Conservation (phyloP, 352 stramenopile genomes). For the Pythium aristosporum region DNA sequence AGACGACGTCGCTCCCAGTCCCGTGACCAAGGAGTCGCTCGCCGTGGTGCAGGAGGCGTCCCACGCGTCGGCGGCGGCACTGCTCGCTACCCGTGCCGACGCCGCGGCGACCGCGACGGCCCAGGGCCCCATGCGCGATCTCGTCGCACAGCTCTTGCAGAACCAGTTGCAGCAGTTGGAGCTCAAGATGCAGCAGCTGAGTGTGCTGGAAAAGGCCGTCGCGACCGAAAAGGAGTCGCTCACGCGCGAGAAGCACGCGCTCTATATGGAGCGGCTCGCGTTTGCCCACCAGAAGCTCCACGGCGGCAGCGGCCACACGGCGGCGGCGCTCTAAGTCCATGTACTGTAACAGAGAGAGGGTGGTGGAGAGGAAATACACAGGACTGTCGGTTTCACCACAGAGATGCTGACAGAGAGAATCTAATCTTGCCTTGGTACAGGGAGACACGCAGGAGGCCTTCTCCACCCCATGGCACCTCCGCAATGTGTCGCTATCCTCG, state of each 20-base stretch:
- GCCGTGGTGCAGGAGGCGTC: conserved; percentile 66
- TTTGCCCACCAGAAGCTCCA: conserved; percentile 58
- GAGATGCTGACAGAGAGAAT: background rate
- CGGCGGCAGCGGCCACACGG: conserved; percentile 16
- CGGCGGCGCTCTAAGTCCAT: conserved; percentile 12
- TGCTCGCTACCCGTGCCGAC: conserved; percentile 57
- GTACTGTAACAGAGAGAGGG: background rate
- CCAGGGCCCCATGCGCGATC: conserved; percentile 40
- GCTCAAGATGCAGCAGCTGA: conserved; percentile 74
- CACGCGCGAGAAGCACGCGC: conserved; percentile 56
- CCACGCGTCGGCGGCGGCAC: conserved; percentile 53
- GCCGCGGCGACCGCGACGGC: conserved; percentile 44
- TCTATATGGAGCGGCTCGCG: conserved; percentile 72
- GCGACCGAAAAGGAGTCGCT: conserved; percentile 59
- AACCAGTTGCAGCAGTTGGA: conserved; percentile 78
- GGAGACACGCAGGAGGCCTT: too few species aligned
- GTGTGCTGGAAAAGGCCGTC: conserved; percentile 54
- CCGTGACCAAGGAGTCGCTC: conserved; percentile 50
- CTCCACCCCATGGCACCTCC: background rate
- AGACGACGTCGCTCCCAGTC: background rate
- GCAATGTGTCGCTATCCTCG: conserved; percentile 1
- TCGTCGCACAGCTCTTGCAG: conserved; percentile 60
- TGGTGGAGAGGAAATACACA: too few species aligned
- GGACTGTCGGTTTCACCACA: conserved; percentile 11
- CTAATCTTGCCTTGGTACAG: background rate